Conservation (phyloP, 106 monocot genomes). For the Hemerocallis citrina region DNA sequence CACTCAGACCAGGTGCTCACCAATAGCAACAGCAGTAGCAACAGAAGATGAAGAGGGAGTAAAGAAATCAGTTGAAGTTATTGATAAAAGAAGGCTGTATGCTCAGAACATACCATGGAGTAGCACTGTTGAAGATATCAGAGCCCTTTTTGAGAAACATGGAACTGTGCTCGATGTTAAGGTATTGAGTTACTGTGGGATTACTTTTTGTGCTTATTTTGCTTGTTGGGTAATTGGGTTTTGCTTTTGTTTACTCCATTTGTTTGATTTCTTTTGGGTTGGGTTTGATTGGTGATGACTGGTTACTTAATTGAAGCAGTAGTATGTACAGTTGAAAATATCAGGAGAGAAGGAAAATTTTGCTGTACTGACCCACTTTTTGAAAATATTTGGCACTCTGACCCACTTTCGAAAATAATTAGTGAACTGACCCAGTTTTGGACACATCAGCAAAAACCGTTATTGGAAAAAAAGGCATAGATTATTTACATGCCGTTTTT, state of each 20-base stretch:
- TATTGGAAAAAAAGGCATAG: no score
- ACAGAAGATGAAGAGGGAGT: neutral
- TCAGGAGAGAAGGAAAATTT: no score
- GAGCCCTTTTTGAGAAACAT: slow-evolving; percentile 47
- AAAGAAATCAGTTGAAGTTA: neutral
- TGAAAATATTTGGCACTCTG: no score
- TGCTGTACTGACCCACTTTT: no score
- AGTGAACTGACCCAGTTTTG: no score
- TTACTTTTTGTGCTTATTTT: neutral
- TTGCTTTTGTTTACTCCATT: neutral
- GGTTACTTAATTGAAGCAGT: neutral
- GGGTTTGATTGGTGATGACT: neutral
- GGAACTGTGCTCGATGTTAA: slow-evolving; percentile 65
- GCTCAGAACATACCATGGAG: slow-evolving; percentile 84
- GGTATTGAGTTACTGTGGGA: slow-evolving; percentile 9
- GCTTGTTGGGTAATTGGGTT: neutral
- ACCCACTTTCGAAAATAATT: no score
- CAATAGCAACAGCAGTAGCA: neutral
- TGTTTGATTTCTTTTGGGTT: neutral
- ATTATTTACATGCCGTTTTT: no score
- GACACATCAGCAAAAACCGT: no score
- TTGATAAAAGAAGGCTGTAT: slow-evolving; percentile 38
- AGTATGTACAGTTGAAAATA: no score
- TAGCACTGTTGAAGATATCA: slow-evolving; percentile 51
- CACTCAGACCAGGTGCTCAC: slow-evolving; percentile 15